A percentile compares a stretch with the other conserved stretches of the same genome.
phyloP scores from a whole-genome alignment of 306 rosid species.

The Sechiopsis laciniata region DNA sequence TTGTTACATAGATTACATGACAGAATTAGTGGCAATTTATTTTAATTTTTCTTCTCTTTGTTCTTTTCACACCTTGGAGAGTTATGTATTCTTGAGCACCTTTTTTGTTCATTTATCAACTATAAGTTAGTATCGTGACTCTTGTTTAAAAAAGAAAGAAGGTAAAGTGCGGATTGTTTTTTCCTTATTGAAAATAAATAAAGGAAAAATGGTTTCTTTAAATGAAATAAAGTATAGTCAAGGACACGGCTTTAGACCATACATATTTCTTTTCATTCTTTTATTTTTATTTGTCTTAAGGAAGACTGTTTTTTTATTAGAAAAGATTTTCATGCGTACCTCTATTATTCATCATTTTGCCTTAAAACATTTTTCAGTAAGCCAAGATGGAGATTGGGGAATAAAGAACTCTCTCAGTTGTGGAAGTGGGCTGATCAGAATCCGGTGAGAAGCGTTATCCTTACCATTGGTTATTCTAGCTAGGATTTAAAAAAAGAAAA shows the following conservation, averaged over 20 bases:
- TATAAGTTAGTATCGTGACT: too few relatives aligned
- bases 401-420: conserved; percentile 88
- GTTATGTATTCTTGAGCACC: background rate
- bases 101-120: too few relatives aligned
- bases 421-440: conserved; percentile 99
- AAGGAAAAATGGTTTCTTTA: background rate
- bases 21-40: background rate
- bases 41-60: background rate
- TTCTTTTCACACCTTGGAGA: too few relatives aligned
- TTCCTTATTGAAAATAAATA: too few relatives aligned
- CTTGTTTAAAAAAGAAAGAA: too few relatives aligned
- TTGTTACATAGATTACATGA: background rate
- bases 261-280: background rate
- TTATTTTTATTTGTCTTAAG: background rate
- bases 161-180: background rate
- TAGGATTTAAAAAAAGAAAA: too few relatives aligned
- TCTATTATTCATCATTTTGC: conserved; percentile 11
- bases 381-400: conserved; percentile 93
- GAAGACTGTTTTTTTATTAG: background rate
- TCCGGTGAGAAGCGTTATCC: conserved; percentile 47
- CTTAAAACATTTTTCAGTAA: conserved; percentile 41
- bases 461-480: conserved; percentile 6
- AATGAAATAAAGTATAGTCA: background rate
- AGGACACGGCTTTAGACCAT: too few relatives aligned
- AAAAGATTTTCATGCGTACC: background rate